Percentiles rank a stretch among this genome's conserved stretches.
Conservation (phyloP, 192 early-diverging fungal genomes). For the Coemansia sp. region DNA sequence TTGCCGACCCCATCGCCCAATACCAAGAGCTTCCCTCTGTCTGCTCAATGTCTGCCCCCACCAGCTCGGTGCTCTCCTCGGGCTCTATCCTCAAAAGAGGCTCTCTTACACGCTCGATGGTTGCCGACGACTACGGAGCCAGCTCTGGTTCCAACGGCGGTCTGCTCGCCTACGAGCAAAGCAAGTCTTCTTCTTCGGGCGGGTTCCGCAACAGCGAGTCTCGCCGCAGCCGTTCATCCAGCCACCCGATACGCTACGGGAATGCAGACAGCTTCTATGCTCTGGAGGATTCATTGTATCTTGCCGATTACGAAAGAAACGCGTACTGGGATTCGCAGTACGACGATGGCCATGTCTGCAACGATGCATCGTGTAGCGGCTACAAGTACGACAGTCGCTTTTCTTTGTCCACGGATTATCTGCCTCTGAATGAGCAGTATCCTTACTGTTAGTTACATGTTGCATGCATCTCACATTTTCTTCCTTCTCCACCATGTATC, state of each 20-base stretch:
- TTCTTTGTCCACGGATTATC: slow-evolving; percentile 33
- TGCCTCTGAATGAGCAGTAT: slow-evolving; percentile 26
- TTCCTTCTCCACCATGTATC: not conserved
- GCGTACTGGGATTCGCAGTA: not conserved
- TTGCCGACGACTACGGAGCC: not conserved
- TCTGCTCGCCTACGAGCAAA: slow-evolving; percentile 1
- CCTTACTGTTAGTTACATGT: not conserved
- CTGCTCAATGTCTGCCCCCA: slow-evolving; percentile 16
- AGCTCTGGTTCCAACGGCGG: not conserved
- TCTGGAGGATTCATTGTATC: not conserved
- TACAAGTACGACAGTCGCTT: slow-evolving; percentile 31
- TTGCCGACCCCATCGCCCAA: slow-evolving; percentile 40
- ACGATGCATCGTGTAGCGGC: not conserved
- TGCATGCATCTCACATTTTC: too few species aligned
- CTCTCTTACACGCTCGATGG: not conserved
- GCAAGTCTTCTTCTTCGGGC: not conserved
- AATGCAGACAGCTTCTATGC: not conserved
- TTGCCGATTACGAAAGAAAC: not conserved
- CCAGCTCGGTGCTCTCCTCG: not conserved
- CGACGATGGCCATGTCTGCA: not conserved
- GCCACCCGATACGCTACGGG: not conserved
- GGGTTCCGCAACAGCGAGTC: not conserved
- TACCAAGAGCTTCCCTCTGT: slow-evolving; percentile 9
- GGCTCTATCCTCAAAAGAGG: slow-evolving; percentile 1
- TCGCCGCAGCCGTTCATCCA: not conserved